Base-by-base conservation (phyloP, 108 stramenopile genomes). In the Nitzschia putrida region DNA sequence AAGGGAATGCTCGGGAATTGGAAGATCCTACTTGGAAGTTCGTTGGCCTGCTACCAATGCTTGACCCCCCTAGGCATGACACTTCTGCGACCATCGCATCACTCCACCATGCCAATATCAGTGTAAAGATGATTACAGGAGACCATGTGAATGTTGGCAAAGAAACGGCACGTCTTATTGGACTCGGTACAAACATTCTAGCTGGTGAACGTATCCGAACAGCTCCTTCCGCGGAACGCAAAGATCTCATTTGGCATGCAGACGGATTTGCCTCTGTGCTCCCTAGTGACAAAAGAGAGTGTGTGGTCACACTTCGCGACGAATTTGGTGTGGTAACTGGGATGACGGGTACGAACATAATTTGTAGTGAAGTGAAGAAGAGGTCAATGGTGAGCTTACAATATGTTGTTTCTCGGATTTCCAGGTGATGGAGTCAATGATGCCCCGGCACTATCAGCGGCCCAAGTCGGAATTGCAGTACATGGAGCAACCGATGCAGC, bases 391-490 rank as follows among this genome's bases (percentile, higher is more conserved):
- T n/a, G 18, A 50, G 49, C n/a, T 50, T 50, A 20, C n/a, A 50
- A 1, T 50, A 1, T 50, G 1, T 20, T 20, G 1, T 5, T 50
- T 5, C 49, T 50, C 29, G 85, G 86, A 64, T 91, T 99, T 89
- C 98, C 97, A 39, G 98, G 97, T 54, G 98, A 99, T 74, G 98
- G 97, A 54, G 98, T 98, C 42, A 96, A 96, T 70, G 95, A 96
- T 70, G 93, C 93, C 16, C 87, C 95, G 3, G 96, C 94, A 0
- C 78, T 95, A 20, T 83, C 80, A 16, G 84, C 82, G 26, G 94
- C 94, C 41, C 89, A 97, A 60, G 84, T 82, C 56, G 88, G 88
- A 40, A 87, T 93, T 56, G 88, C 89, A 11, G 94, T 97, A 8
- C 77, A 83, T 25, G 94, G 89, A 44, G 89, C 91, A 22, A 95